A percentile compares a stretch with the other conserved stretches of the same genome.
phyloP scores from a whole-genome alignment of 495 filamentous ascomycete species.

The Thozetella sp. region DNA sequence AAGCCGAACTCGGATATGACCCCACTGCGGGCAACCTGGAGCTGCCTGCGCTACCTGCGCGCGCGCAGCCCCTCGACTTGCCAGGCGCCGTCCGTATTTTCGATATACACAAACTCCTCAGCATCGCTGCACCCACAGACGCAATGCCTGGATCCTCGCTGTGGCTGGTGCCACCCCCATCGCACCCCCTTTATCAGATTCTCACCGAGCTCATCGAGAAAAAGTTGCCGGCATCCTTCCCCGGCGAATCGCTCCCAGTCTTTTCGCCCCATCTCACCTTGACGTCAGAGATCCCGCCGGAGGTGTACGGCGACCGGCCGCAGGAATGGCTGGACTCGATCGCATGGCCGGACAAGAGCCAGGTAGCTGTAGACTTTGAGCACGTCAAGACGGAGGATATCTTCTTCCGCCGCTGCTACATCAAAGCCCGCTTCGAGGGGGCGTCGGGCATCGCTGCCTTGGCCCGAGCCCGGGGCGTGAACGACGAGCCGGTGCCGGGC shows the following conservation, averaged over 20 bases:
- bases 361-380: constrained; percentile 17
- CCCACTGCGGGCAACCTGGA: too few species aligned
- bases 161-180: constrained; percentile 27
- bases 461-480: constrained; percentile 21
- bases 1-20: too few species aligned
- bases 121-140: background rate
- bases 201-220: constrained; percentile 20
- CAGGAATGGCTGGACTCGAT: constrained; percentile 25
- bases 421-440: constrained; percentile 15
- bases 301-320: constrained; percentile 14
- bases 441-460: constrained; percentile 17
- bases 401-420: constrained; percentile 26
- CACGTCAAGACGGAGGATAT: constrained; percentile 19
- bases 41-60: too few species aligned
- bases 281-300: constrained; percentile 19
- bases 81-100: too few species aligned
- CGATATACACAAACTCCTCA: too few species aligned
- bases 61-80: too few species aligned
- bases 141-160: constrained; percentile 30
- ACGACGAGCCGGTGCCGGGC: constrained; percentile 9
- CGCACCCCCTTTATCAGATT: constrained; percentile 18
- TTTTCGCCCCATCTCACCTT: constrained; percentile 31
- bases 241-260: constrained; percentile 12
- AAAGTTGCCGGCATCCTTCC: constrained; percentile 22
- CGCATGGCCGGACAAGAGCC: constrained; percentile 5